Evolutionary conservation across 768 basidiomycete genomes (phyloP), one percentile per base, ranked within the genome.

Genomic region (Fomitopsis pulvina): DNA sequence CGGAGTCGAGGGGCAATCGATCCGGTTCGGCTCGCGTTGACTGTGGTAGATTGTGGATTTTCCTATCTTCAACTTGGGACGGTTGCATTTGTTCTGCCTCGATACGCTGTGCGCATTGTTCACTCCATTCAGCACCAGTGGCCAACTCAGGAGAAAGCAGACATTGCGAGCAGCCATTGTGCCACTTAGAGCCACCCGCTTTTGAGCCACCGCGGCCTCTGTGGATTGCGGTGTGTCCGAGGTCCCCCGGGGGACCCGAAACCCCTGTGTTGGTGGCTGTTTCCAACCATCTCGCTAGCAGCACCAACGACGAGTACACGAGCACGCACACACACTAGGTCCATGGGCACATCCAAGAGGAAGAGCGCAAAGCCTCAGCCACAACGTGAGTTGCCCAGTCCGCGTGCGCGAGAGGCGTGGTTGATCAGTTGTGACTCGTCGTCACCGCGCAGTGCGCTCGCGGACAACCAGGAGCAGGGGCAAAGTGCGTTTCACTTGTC

Each of bases 401-500:
- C 27, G 52, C 25, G 45, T 32, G 42, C 25, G 18, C 40, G 50
- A 21, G 44, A 58, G 53, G 41, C 56, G 39, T 50, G 52, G 52
- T 59, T 62, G 60, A 61, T 57, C 46, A 51, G 42, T 44, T 46
- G 52, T 48, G 56, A 56, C 54, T 51, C 48, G n/a, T n/a, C n/a
- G 57, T 53, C 55, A 48, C 51, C 53, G 44, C 47, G 30, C 67
- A 80, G 80, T 72, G 62, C 76, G 79, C 57, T 70, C 78, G 34
- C 76, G 79, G 54, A 78, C 70, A 57, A 81, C 79, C 55, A 74
- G 79, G 69, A 71, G 67, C 52, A 77, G 75, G 62, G 79, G 75
- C 63, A 75, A 70, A 72, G 78, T 77, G 52, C 64, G 30, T 47
- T 40, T 49, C 41, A 53, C 48, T 37, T 25, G 43, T 49, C 41